Evolutionary conservation across 495 filamentous ascomycete species (phyloP).

Genomic region (Pyronema omphalodes): DNA sequence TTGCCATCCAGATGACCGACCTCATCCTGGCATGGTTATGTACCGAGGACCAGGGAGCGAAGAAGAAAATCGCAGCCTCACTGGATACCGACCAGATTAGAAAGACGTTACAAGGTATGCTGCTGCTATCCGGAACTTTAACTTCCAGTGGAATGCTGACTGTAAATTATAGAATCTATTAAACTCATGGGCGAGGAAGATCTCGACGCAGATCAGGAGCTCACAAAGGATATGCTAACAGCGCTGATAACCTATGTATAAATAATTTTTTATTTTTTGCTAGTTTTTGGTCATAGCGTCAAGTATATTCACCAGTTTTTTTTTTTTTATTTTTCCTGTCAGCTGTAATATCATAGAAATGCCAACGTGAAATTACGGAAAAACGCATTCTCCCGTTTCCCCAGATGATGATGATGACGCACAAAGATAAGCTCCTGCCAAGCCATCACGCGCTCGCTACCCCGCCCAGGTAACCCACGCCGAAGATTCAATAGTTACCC

Average conservation of each 20-base stretch:
- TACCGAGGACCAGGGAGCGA: slow-evolving; percentile 74
- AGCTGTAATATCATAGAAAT: neutral
- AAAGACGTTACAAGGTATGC: slow-evolving; percentile 48
- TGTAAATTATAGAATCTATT: slow-evolving; percentile 26
- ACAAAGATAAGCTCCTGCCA: too few relatives aligned
- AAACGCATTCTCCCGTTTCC: too few relatives aligned
- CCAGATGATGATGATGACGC: too few relatives aligned
- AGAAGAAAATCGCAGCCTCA: slow-evolving; percentile 40
- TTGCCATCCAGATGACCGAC: slow-evolving; percentile 71
- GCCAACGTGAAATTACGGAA: too few relatives aligned
- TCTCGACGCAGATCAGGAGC: slow-evolving; percentile 38
- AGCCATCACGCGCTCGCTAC: too few relatives aligned
- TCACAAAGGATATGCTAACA: slow-evolving; percentile 46
- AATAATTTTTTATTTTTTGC: slow-evolving; percentile 1
- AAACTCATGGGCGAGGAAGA: slow-evolving; percentile 42
- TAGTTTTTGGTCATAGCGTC: neutral
- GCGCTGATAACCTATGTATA: slow-evolving; percentile 41
- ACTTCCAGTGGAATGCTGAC: neutral
- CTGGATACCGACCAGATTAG: slow-evolving; percentile 52
- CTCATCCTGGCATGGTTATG: slow-evolving; percentile 79
- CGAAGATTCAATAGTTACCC: too few relatives aligned
- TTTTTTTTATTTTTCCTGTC: neutral
- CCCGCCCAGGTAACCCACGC: too few relatives aligned
- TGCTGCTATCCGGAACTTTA: neutral
- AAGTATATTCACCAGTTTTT: neutral